Evolutionary conservation across 352 stramenopile species (phyloP).

Genomic region (Phytophthora hibernalis): DNA sequence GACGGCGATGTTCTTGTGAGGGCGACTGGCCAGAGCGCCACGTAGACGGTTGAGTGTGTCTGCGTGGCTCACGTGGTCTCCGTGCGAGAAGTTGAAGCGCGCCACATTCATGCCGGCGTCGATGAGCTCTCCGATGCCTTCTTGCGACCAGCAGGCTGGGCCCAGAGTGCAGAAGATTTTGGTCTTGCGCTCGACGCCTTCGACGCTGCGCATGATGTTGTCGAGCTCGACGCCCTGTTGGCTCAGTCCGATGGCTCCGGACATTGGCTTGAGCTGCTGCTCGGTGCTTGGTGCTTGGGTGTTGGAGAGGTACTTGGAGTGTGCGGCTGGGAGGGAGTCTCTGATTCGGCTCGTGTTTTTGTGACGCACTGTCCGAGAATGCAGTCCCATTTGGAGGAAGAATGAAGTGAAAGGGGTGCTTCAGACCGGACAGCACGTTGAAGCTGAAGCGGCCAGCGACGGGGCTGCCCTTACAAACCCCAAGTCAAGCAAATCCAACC

Average conservation of each 20-base stretch:
- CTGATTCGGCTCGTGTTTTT: slow-evolving; percentile 24
- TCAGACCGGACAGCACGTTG: not conserved
- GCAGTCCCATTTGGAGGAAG: not conserved
- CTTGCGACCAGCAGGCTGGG: slow-evolving; percentile 93
- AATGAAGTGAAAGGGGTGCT: not conserved
- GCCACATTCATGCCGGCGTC: slow-evolving; percentile 97
- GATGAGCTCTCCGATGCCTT: slow-evolving; percentile 90
- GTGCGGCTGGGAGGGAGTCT: not conserved
- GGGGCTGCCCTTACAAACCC: slow-evolving; percentile 8
- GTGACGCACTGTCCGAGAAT: not conserved
- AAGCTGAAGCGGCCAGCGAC: slow-evolving; percentile 5
- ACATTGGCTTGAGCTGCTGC: slow-evolving; percentile 24
- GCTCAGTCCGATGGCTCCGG: slow-evolving; percentile 40
- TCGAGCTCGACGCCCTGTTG: slow-evolving; percentile 49
- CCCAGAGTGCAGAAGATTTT: slow-evolving; percentile 94
- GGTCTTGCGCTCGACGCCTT: slow-evolving; percentile 69
- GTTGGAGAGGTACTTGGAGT: slow-evolving; percentile 25
- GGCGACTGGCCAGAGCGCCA: slow-evolving; percentile 62
- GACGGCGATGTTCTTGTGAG: slow-evolving; percentile 87
- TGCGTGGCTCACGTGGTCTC: slow-evolving; percentile 91
- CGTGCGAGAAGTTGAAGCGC: slow-evolving; percentile 99
- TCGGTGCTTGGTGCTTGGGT: slow-evolving; percentile 21
- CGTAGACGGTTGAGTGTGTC: slow-evolving; percentile 76
- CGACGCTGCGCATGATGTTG: slow-evolving; percentile 40
- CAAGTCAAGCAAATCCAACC: not conserved